Evolutionary conservation across 2,329 filamentous ascomycete genomes (phyloP).

Genomic region (Fusarium hostae): DNA sequence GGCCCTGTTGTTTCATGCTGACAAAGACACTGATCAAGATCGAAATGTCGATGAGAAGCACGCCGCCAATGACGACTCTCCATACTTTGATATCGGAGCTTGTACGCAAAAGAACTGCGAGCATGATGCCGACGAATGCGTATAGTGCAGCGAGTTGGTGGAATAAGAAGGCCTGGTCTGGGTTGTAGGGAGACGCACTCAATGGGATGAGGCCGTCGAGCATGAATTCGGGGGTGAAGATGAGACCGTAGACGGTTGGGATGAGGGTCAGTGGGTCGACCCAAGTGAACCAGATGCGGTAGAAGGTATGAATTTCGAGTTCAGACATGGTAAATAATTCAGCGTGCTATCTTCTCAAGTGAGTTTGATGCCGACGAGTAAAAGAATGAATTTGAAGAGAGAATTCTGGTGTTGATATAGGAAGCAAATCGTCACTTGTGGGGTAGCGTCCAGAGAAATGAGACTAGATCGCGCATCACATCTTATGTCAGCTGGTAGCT

Average conservation of each 20-base stretch:
- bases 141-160: conserved; percentile 38
- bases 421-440: neutral
- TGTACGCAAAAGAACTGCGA: conserved; percentile 16
- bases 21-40: conserved; percentile 31
- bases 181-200: conserved; percentile 23
- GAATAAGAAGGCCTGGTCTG: conserved; percentile 38
- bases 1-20: conserved; percentile 32
- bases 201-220: conserved; percentile 33
- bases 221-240: conserved; percentile 32
- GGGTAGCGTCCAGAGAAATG: neutral
- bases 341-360: neutral
- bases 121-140: conserved; percentile 28
- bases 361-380: too few relatives aligned
- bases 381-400: accelerated
- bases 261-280: conserved; percentile 30
- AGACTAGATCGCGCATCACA: neutral
- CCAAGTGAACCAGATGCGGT: conserved; percentile 41
- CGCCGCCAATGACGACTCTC: conserved; percentile 24
- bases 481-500: neutral
- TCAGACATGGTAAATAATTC: neutral
- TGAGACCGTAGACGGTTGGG: conserved; percentile 25
- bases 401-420: neutral
- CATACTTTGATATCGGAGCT: conserved; percentile 38
- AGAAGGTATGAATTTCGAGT: conserved; percentile 19
- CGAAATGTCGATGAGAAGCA: conserved; percentile 34